Evolutionary conservation across 441 rosid genomes (phyloP).

Genomic region (Breynia disticha): DNA sequence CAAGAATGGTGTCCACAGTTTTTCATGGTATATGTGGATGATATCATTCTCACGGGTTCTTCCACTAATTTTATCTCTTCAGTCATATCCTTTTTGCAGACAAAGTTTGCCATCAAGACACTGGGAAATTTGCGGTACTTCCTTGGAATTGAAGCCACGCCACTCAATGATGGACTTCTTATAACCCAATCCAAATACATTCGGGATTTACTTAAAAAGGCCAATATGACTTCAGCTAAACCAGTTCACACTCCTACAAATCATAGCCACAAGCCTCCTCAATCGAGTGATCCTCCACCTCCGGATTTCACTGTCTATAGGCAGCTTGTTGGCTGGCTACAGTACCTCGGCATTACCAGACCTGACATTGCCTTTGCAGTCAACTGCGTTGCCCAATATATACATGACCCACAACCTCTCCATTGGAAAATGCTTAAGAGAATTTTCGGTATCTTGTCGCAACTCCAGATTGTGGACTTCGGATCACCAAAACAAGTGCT

Average conservation of each 20-base stretch:
- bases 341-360: neutral
- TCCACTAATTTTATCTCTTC: neutral
- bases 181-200: neutral
- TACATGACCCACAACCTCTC: neutral
- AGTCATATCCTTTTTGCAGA: neutral
- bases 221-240: neutral
- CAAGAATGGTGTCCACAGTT: neutral
- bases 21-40: neutral
- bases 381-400: neutral
- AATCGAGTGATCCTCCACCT: neutral
- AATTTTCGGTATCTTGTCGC: too few relatives aligned
- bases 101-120: neutral
- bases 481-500: too few relatives aligned
- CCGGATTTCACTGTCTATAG: neutral
- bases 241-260: neutral
- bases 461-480: too few relatives aligned
- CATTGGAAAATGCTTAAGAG: too few relatives aligned
- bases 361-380: neutral
- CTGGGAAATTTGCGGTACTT: neutral
- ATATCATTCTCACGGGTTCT: neutral
- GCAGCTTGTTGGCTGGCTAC: neutral
- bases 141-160: neutral
- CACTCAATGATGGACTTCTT: neutral
- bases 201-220: neutral
- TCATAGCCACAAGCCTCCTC: neutral